A percentile compares a stretch with the other conserved stretches of the same genome.
phyloP scores from a whole-genome alignment of 768 basidiomycete genomes.

The Candolleomyces efflorescens region DNA sequence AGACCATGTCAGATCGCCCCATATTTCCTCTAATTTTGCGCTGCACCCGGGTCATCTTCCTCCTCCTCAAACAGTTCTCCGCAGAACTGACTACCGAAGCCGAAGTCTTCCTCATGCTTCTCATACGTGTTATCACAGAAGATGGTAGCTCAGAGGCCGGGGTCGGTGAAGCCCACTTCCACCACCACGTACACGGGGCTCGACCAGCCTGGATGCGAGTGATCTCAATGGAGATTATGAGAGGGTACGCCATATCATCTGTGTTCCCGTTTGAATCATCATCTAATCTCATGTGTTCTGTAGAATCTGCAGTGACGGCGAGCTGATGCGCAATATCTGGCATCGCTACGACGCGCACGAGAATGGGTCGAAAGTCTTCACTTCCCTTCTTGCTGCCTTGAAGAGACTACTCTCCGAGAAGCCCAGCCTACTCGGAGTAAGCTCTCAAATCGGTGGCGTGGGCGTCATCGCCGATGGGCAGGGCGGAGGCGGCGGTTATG shows the following conservation, averaged over 20 bases:
- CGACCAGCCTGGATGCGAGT: conserved; percentile 87
- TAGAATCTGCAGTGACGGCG: conserved; percentile 76
- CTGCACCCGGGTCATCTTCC: conserved; percentile 89
- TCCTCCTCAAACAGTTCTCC: conserved; percentile 89
- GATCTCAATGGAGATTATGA: conserved; percentile 87
- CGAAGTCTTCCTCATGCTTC: conserved; percentile 78
- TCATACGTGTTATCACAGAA: conserved; percentile 61
- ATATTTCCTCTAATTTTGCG: conserved; percentile 86
- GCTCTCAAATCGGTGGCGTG: conserved; percentile 77
- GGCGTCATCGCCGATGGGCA: conserved; percentile 45
- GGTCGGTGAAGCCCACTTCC: conserved; percentile 14
- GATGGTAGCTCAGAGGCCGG: conserved; percentile 33
- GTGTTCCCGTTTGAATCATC: background rate
- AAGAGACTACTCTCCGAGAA: conserved; percentile 88
- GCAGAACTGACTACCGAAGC: conserved; percentile 75
- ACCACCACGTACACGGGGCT: conserved; percentile 27
- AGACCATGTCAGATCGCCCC: conserved; percentile 76
- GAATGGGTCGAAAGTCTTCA: conserved; percentile 66
- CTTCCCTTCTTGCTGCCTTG: conserved; percentile 73
- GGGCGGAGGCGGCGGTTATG: conserved; percentile 7
- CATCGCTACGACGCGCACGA: conserved; percentile 66
- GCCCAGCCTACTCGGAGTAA: conserved; percentile 76
- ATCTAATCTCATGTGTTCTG: background rate
- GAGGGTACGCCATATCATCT: conserved; percentile 50
- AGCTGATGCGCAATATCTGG: conserved; percentile 78